phyloP scores from a whole-genome alignment of 768 basidiomycete genomes.

The Phaffia australis region DNA sequence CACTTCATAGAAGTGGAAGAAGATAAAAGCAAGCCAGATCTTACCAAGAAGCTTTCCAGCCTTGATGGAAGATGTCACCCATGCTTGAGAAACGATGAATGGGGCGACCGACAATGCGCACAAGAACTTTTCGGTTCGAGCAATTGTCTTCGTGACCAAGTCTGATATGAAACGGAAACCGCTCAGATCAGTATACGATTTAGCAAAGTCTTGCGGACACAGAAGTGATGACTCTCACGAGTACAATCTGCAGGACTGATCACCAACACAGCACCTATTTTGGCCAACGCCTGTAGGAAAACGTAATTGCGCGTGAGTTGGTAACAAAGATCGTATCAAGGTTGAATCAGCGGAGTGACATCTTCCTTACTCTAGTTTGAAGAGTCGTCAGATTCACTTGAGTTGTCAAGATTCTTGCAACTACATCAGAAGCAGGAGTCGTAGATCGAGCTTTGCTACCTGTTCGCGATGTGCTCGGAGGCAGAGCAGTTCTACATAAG shows the following conservation, averaged over 20 bases:
- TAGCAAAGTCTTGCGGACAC: background rate
- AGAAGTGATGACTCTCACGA: conserved; percentile 10
- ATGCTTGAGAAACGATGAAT: conserved; percentile 53
- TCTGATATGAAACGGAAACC: conserved; percentile 34
- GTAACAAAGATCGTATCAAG: background rate
- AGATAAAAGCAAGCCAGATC: conserved; percentile 32
- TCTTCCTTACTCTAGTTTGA: background rate
- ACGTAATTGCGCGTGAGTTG: background rate
- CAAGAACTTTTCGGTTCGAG: conserved; percentile 80
- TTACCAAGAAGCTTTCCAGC: conserved; percentile 54
- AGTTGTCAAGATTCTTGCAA: background rate
- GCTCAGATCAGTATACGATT: background rate
- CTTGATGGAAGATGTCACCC: conserved; percentile 55
- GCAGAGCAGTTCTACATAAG: too few relatives aligned
- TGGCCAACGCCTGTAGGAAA: conserved; percentile 46
- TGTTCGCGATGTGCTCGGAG: too few relatives aligned
- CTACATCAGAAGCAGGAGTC: background rate
- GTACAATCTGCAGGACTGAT: conserved; percentile 59
- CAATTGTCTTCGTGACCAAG: conserved; percentile 56
- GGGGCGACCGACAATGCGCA: conserved; percentile 59
- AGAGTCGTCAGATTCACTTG: background rate
- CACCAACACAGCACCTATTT: conserved; percentile 57
- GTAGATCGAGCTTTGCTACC: background rate
- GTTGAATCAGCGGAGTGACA: background rate
- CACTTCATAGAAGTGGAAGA: background rate